A percentile compares a stretch with the other conserved stretches of the same genome.
These are phyloP conservation scores for Umbilicaria muhlenbergii DNA, from an alignment of 495 filamentous ascomycete genomes.

Conservation along the genomic window DNA sequence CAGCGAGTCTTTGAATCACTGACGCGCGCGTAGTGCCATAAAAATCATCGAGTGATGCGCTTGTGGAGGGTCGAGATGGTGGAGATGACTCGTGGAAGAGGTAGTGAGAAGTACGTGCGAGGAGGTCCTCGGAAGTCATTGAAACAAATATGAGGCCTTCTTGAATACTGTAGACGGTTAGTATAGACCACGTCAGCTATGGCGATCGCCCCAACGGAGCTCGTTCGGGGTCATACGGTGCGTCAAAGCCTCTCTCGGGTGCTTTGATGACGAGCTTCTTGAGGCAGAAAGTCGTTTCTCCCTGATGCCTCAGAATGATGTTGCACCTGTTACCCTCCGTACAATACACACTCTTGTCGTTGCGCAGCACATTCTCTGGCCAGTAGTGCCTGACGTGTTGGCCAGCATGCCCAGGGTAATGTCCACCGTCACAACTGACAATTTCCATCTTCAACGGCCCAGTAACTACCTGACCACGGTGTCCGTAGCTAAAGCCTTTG, in stretches of 20 bases:
- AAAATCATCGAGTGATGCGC: no score
- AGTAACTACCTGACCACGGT: constrained; percentile 68
- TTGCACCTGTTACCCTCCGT: constrained; percentile 74
- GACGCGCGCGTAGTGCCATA: no score
- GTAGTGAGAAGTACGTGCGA: constrained; percentile 58
- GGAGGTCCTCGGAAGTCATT: constrained; percentile 63
- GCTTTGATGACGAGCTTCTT: constrained; percentile 80
- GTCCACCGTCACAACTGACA: constrained; percentile 76
- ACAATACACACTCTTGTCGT: constrained; percentile 77
- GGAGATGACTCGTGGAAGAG: constrained; percentile 48
- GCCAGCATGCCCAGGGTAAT: constrained; percentile 39
- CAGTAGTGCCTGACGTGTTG: constrained; percentile 36
- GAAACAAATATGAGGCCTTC: constrained; percentile 89
- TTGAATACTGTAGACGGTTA: constrained; percentile 46
- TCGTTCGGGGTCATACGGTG: constrained; percentile 48
- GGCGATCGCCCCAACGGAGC: background rate
- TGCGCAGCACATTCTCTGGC: constrained; percentile 67
- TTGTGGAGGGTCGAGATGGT: background rate
- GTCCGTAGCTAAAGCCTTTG: constrained; percentile 56
- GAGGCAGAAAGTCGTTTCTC: constrained; percentile 60
- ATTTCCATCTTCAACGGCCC: constrained; percentile 73
- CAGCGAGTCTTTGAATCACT: no score
- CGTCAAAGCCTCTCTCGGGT: constrained; percentile 63
- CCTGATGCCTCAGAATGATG: constrained; percentile 65
- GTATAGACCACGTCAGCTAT: constrained; percentile 3